Percentiles rank a stretch among this genome's conserved stretches.
Conservation (phyloP, 208 protist species). For the Crithidia sp. region DNA sequence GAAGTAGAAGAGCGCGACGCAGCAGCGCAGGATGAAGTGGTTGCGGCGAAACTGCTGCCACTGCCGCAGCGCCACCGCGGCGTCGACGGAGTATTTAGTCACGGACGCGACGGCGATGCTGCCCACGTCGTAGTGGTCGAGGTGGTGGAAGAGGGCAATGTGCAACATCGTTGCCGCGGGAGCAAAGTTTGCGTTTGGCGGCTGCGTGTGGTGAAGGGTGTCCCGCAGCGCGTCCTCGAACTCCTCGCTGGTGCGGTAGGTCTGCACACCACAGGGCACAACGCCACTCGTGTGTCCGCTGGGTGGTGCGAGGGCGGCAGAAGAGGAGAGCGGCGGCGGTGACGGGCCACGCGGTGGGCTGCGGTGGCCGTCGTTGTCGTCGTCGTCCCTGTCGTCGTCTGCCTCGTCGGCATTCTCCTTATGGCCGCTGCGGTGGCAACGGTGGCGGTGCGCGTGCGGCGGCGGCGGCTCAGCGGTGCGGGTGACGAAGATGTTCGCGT, state of each 20-base stretch:
- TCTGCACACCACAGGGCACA: not conserved
- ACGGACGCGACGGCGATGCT: constrained; percentile 42
- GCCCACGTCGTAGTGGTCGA: constrained; percentile 47
- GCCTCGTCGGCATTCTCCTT: not conserved
- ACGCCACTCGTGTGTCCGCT: not conserved
- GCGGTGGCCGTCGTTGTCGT: not conserved
- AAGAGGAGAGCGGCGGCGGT: not conserved
- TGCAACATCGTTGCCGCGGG: constrained; percentile 43
- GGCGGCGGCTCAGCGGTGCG: not conserved
- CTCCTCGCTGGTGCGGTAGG: constrained; percentile 8
- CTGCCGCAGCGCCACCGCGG: constrained; percentile 19
- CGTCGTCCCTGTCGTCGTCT: not conserved
- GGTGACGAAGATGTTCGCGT: constrained; percentile 10
- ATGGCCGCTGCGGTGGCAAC: not conserved
- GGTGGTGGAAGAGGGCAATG: constrained; percentile 35
- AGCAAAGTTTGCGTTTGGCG: constrained; percentile 11
- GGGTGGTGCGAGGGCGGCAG: too few species aligned
- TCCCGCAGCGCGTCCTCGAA: constrained; percentile 32
- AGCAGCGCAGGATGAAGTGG: constrained; percentile 17
- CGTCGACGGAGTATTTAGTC: constrained; percentile 30
- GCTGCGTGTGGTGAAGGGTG: constrained; percentile 26
- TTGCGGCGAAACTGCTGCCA: constrained; percentile 19
- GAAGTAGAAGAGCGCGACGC: constrained; percentile 24
- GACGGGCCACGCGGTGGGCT: not conserved
- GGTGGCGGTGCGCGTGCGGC: not conserved